Evolutionary conservation across 1,284 basidiomycete species (phyloP), one percentile per base, ranked within the genome.

Genomic region (Hemileia vastatrix): DNA sequence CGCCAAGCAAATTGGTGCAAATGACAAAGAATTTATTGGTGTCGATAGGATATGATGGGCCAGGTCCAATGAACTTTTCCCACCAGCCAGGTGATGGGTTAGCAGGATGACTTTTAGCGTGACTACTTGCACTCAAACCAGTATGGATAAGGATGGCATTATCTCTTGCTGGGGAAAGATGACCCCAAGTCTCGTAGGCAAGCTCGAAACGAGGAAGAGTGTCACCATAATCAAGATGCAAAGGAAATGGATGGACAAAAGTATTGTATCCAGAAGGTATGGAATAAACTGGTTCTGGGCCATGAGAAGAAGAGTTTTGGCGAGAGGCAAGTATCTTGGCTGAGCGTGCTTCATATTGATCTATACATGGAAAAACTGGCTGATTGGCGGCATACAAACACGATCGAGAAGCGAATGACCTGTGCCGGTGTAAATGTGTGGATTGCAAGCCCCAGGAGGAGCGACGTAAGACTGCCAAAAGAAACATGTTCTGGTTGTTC

Each of bases 131-230:
- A 1, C 88, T 92, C 1, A 99, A 81, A 23, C 94, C 94, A 0
- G 94, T 99, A 72, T 97, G 94, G 2, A 99, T 81, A 15, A 99
- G 83, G 57, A 99, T 93, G 55, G 83, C 93, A 74, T 99, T 98
- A 76, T 90, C 86, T 45, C 81, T 83, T 6, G 79, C 74, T 0
- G 84, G 80, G 32, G 89, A 89, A 59, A 98, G 84, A 1, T 82
- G 83, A 1, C 94, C 94, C 95, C 95, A 98, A 0, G 94, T 92
- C 78, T 98, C 94, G 80, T 98, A 98, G 0, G 95, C 95, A 58
- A 98, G 81, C 67, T 90, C 83, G 70, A 91, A 90, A 15, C 83
- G 78, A 0, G 88, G 85, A 0, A 98, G 80, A 0, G 84, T 78
- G 0, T 81, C 76, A 0, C 84, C 79, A 50, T 81, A 81, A 78